Evolutionary conservation across 257 asterid genomes (phyloP).

Genomic region (Prunella vulgaris): DNA sequence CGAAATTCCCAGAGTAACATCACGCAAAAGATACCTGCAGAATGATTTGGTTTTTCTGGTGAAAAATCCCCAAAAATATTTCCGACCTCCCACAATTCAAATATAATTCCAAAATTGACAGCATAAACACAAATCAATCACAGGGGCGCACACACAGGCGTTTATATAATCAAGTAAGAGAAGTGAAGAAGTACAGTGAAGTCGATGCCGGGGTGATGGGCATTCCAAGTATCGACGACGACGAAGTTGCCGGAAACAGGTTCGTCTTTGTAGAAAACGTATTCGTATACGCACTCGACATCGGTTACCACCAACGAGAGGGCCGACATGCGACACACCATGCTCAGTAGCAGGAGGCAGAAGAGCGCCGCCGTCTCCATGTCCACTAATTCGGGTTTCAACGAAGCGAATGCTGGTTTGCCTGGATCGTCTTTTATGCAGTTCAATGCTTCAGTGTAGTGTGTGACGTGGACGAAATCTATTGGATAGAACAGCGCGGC

Average conservation of each 20-base stretch:
- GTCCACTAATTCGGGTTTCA: neutral
- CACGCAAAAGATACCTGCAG: neutral
- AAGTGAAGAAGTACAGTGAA: constrained; percentile 37
- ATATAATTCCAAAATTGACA: neutral
- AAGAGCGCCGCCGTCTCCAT: constrained; percentile 27
- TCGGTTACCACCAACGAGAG: constrained; percentile 64
- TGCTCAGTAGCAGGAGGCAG: constrained; percentile 38
- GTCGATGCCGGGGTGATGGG: constrained; percentile 75
- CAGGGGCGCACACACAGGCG: no score
- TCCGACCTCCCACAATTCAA: neutral
- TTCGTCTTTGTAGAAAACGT: constrained; percentile 71
- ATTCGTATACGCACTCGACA: constrained; percentile 77
- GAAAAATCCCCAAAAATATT: neutral
- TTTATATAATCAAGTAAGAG: neutral
- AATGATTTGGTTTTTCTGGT: neutral
- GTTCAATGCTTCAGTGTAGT: neutral
- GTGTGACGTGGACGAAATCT: constrained; percentile 23
- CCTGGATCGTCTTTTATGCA: neutral
- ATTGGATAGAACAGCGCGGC: constrained; percentile 20
- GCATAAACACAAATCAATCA: neutral
- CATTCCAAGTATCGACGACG: constrained; percentile 59
- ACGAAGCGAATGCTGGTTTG: constrained; percentile 2
- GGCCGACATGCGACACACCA: constrained; percentile 34
- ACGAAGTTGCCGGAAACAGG: constrained; percentile 80
- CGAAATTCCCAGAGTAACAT: neutral